Base-by-base conservation (phyloP, 2,329 filamentous ascomycete species). In the Nigrospora sphaerica region DNA sequence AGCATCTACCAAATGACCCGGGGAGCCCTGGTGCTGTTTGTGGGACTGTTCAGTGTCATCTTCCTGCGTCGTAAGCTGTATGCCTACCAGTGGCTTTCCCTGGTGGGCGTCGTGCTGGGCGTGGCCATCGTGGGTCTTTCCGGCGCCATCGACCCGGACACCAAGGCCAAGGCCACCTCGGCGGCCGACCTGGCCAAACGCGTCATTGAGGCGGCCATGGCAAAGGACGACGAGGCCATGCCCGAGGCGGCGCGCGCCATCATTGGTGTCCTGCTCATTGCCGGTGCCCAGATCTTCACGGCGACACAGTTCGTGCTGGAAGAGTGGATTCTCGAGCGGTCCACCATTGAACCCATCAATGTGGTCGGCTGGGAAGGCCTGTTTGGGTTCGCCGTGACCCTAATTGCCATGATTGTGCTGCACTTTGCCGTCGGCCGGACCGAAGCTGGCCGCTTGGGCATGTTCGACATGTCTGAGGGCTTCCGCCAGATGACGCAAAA, bases 1-100 rank as follows among this genome's bases (percentile, higher is more conserved):
- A 95, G 88, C 50, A 96, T 98, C 60, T 98, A 96, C 69, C 93
- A 98, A 70, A 98, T 98, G 93, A 97, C 92, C 1, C 78, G 93
- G 49, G 93, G 93, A 10, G 93, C 93, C 1, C 75, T 98, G 37
- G 92, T 98, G 3, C 76, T 98, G 7, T 98, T 98, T 57, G 93
- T 98, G 17, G 93, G 93, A 0, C 71, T 97, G 0, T 96, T 98
- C 70, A 95, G 90, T 60, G 91, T 98, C 28, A 59, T 95, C 12
- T 97, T 98, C 65, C 73, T 98, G 47, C 84, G 81, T 58, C 81
- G 89, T 41, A 85, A 81, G 55, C 75, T 98, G 32, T 80, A 83
- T 50, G 63, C 86, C n/a, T 96, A 92, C 72, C 93, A 98, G 65
- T 98, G 93, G 93, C 71, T 88, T 48, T 87, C 89, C 6, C 78